Evolutionary conservation across 306 rosid genomes (phyloP).

Genomic region (Hippophae tibetana): DNA sequence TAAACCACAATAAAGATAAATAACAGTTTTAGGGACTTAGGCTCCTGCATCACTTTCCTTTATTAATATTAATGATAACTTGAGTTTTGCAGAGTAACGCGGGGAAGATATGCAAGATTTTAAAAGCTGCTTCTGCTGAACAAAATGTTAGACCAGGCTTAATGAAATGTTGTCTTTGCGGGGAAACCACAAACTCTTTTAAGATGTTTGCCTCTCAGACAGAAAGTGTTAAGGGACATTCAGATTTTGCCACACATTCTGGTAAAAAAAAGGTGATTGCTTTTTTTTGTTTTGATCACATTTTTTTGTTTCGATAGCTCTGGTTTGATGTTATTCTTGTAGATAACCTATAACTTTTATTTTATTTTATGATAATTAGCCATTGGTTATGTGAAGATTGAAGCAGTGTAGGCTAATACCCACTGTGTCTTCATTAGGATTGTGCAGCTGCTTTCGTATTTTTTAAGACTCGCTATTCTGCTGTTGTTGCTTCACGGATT

Average conservation of each 20-base stretch:
- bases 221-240: constrained; percentile 34
- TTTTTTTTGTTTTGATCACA: constrained; percentile 18
- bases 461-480: constrained; percentile 84
- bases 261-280: constrained; percentile 44
- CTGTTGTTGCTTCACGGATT: constrained; percentile 49
- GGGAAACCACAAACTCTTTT: constrained; percentile 52
- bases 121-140: constrained; percentile 40
- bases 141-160: constrained; percentile 30
- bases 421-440: constrained; percentile 43
- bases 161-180: constrained; percentile 44
- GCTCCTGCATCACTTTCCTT: background rate
- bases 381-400: background rate
- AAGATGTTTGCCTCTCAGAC: constrained; percentile 44
- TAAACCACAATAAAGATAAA: no score
- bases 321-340: constrained; percentile 1
- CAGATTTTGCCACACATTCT: constrained; percentile 24
- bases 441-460: constrained; percentile 88
- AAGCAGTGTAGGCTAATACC: background rate
- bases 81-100: constrained; percentile 55
- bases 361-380: background rate
- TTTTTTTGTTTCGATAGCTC: background rate
- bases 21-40: no score
- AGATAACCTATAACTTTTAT: background rate
- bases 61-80: constrained; percentile 1
- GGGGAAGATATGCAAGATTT: constrained; percentile 50